Evolutionary conservation across 2,329 filamentous ascomycete species (phyloP).

Genomic region (Bipolaris victoriae): DNA sequence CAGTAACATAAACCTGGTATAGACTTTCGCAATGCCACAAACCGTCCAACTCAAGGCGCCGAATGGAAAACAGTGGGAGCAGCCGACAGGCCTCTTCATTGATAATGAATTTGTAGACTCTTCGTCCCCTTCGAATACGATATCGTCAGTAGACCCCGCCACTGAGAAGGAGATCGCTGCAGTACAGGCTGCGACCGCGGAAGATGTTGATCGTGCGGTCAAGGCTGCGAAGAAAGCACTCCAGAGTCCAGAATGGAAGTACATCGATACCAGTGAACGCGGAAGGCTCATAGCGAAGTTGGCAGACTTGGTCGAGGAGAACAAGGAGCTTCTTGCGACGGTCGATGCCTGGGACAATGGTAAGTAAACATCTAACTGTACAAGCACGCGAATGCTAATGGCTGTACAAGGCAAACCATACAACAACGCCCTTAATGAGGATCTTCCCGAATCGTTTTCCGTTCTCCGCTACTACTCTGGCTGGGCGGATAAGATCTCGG

Average conservation of each 20-base stretch:
- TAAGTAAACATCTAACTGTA: conserved; percentile 15
- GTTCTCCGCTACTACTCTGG: conserved; percentile 73
- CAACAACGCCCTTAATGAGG: conserved; percentile 63
- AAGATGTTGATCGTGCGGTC: conserved; percentile 46
- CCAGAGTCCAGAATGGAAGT: conserved; percentile 30
- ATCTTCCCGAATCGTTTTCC: conserved; percentile 63
- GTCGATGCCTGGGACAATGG: conserved; percentile 73
- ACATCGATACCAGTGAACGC: conserved; percentile 22
- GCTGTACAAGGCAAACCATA: conserved; percentile 63
- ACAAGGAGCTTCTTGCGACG: conserved; percentile 28
- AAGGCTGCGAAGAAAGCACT: conserved; percentile 39
- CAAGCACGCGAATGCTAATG: not conserved
- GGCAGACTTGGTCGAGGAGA: conserved; percentile 36
- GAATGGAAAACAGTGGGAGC: conserved; percentile 48
- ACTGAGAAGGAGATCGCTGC: conserved; percentile 39
- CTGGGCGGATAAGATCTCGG: conserved; percentile 77
- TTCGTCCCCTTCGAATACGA: conserved; percentile 34
- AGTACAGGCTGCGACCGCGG: conserved; percentile 40
- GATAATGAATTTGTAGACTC: conserved; percentile 53
- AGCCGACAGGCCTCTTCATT: conserved; percentile 53
- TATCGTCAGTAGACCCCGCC: conserved; percentile 25
- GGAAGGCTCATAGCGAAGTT: conserved; percentile 33
- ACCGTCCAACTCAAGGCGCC: conserved; percentile 46
- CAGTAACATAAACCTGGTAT: too few species aligned
- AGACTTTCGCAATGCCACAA: conserved; percentile 1